Evolutionary conservation across 805 yeast species (phyloP), one percentile per base, ranked within the genome.

Genomic region (Candida coquimbonensis): DNA sequence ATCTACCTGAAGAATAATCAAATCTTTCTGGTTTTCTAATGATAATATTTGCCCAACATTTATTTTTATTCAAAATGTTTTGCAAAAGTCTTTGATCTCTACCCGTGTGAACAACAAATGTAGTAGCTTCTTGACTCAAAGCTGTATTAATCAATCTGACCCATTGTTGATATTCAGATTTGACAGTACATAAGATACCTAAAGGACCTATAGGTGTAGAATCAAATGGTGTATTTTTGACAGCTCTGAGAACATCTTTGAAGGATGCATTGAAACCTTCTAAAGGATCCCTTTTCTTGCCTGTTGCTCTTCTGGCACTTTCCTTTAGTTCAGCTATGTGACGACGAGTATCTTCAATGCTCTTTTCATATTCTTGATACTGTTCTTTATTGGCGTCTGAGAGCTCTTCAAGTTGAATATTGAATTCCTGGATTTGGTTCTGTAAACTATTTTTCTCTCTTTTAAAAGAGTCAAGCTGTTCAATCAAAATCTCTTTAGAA

Each of bases 181-280:
- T 83, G 13, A 91, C 67, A 5, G 75, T 68, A 3, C 88, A 68
- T 48, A 66, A 65, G 4, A 70, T 52, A 1, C 96, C 96, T 2
- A 91, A 51, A 0, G 99, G 99, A 0, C 98, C 98, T 16, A 83
- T 62, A 0, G 96, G 95, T 33, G 56, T 57, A 2, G 61, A 54
- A 16, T 70, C 71, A 70, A 76, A 81, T 14, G 62, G 54, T 0
- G 52, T 40, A 13, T 66, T 66, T 3, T 59, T 53, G 5, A 56
- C 44, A 0, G 46, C 53, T 3, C 14, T 11, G 0, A 49, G 42
- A 11, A 47, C 51, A 8, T 27, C 9, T 32, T 16, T 38, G 12
- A 50, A 9, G 6, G 13, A 8, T 1, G 24, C 7, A 2, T 39
- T 44, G 35, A 38, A 58, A 1, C 43, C 35, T 2, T 25, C 32